phyloP scores from a whole-genome alignment of 176 grass and related monocot genomes.

The Saccharum spontaneum region DNA sequence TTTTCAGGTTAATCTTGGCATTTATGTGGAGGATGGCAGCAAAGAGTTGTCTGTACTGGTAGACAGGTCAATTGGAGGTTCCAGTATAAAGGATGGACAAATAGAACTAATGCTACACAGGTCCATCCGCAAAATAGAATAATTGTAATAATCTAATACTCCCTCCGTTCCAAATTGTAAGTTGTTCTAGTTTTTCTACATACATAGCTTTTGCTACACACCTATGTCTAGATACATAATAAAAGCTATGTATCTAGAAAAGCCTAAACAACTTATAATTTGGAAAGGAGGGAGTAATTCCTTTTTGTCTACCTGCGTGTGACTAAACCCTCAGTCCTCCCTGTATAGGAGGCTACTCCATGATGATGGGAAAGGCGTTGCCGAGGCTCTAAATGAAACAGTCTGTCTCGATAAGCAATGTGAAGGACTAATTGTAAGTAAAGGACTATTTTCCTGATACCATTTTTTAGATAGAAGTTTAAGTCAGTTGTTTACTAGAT shows the following conservation, averaged over 20 bases:
- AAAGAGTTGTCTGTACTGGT: conserved; percentile 82
- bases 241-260: too few relatives aligned
- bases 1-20: conserved; percentile 91
- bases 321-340: conserved; percentile 24
- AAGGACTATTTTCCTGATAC: neutral
- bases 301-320: neutral
- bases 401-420: conserved; percentile 65
- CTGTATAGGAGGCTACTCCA: conserved; percentile 75
- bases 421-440: conserved; percentile 85
- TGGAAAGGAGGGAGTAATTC: neutral
- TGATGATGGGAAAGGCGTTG: conserved; percentile 87
- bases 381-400: conserved; percentile 81
- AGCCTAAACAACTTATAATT: too few relatives aligned
- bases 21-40: conserved; percentile 86
- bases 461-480: conserved; percentile 6
- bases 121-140: conserved; percentile 29
- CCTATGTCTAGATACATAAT: too few relatives aligned
- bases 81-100: conserved; percentile 89
- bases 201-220: too few relatives aligned
- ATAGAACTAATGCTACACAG: conserved; percentile 97
- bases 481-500: conserved; percentile 21
- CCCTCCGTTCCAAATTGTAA: too few relatives aligned
- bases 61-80: conserved; percentile 86
- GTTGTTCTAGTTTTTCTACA: too few relatives aligned
- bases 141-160: neutral